phyloP scores from a whole-genome alignment of 2,329 filamentous ascomycete species.

The Talaromyces rugulosus region DNA sequence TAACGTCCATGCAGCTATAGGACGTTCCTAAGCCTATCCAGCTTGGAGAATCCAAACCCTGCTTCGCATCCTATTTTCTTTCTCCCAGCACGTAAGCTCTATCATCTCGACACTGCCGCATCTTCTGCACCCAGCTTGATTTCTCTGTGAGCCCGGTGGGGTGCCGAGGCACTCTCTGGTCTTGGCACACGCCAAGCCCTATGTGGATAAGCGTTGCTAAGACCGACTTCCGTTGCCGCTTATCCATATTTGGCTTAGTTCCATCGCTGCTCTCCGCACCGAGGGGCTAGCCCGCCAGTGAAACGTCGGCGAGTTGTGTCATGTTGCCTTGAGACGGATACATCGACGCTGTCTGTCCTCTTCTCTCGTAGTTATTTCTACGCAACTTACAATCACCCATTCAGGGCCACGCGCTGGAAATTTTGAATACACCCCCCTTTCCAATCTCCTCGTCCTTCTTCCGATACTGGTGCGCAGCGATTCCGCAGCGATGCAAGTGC shows the following conservation, averaged over 20 bases:
- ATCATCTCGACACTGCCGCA: not conserved
- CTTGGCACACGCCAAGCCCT: not conserved
- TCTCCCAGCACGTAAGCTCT: not conserved
- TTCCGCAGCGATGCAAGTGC: conserved; percentile 31
- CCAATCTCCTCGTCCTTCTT: not conserved
- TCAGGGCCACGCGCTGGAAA: not conserved
- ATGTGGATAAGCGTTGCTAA: not conserved
- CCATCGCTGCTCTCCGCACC: conserved; percentile 3
- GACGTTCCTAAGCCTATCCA: not conserved
- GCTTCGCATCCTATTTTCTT: not conserved
- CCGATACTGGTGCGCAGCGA: not conserved
- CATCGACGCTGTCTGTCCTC: not conserved
- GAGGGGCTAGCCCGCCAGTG: conserved; percentile 1
- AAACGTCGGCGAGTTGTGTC: conserved; percentile 3
- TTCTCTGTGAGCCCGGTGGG: not conserved
- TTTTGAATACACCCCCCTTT: not conserved
- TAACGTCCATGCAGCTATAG: not conserved
- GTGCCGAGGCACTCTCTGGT: too few relatives aligned
- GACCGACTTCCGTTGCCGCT: not conserved
- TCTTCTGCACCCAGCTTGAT: not conserved
- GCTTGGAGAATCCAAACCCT: not conserved
- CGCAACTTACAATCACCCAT: not conserved
- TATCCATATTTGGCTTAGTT: not conserved
- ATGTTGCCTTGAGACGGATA: not conserved
- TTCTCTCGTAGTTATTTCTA: not conserved